phyloP scores from a whole-genome alignment of 2,329 filamentous ascomycete species.

The Fusarium tupiense region DNA sequence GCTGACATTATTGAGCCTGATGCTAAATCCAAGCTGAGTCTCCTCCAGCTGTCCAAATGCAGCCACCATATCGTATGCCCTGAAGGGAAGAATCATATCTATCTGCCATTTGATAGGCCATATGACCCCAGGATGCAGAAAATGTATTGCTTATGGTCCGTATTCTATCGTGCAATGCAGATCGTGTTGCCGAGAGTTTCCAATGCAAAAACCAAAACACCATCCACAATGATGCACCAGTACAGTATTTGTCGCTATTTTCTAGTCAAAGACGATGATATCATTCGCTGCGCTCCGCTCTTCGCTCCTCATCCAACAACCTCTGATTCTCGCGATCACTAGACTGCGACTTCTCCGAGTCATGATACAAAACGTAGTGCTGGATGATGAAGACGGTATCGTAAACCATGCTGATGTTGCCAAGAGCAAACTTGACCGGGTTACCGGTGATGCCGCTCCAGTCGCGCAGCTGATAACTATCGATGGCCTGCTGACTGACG shows the following conservation, averaged over 20 bases:
- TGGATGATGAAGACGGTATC: constrained; percentile 88
- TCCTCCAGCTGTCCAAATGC: neutral
- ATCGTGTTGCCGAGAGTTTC: neutral
- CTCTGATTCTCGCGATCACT: constrained; percentile 37
- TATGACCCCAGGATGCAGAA: neutral
- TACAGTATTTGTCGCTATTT: neutral
- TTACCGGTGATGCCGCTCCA: constrained; percentile 94
- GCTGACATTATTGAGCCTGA: neutral
- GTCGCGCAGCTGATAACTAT: constrained; percentile 84
- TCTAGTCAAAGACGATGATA: neutral
- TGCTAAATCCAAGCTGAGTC: constrained; percentile 1
- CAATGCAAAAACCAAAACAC: constrained; percentile 11
- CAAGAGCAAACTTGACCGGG: constrained; percentile 87
- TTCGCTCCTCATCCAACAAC: constrained; percentile 44
- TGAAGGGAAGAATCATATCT: neutral
- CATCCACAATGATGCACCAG: neutral
- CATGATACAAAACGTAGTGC: constrained; percentile 82
- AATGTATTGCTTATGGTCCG: neutral
- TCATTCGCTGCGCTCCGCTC: constrained; percentile 25
- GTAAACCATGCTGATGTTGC: constrained; percentile 86
- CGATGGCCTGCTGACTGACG: constrained; percentile 82
- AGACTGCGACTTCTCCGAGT: constrained; percentile 14
- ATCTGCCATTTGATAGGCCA: neutral
- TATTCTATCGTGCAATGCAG: constrained; percentile 1
- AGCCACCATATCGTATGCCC: neutral